A percentile compares a stretch with the other conserved stretches of the same genome.
These are phyloP conservation scores for Leccinum fuscescens DNA, from an alignment of 1,284 basidiomycete species.

Conservation along the genomic window DNA sequence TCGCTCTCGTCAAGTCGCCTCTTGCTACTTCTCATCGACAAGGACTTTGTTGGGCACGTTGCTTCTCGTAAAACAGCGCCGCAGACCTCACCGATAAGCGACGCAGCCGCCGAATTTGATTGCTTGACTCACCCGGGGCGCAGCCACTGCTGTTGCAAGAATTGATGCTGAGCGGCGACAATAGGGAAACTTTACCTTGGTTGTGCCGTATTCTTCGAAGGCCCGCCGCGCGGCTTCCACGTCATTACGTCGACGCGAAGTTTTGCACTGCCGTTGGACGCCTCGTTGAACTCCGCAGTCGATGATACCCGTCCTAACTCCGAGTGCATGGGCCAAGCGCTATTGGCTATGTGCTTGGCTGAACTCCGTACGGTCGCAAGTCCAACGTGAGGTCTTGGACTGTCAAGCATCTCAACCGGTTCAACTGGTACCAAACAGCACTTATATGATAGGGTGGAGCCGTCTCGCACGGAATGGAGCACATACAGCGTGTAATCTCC, in stretches of 20 bases:
- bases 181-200: conserved; percentile 3
- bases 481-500: conserved; percentile 23
- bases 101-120: background rate
- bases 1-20: conserved; percentile 20
- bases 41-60: background rate
- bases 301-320: background rate
- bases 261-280: background rate
- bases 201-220: background rate
- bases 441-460: background rate
- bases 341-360: background rate
- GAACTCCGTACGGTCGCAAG: background rate
- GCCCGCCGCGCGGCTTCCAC: background rate
- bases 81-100: conserved; percentile 9
- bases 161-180: conserved; percentile 19
- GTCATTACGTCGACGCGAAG: background rate
- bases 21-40: conserved; percentile 18
- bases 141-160: background rate
- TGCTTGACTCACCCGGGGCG: no score
- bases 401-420: background rate
- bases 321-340: background rate
- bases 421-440: conserved; percentile 5
- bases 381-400: conserved; percentile 11
- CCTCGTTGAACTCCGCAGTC: background rate
- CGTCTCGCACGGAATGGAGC: conserved; percentile 12
- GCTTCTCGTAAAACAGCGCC: background rate